Base-by-base conservation (phyloP, 176 grass and related monocot species). In the Triticum turgidum region DNA sequence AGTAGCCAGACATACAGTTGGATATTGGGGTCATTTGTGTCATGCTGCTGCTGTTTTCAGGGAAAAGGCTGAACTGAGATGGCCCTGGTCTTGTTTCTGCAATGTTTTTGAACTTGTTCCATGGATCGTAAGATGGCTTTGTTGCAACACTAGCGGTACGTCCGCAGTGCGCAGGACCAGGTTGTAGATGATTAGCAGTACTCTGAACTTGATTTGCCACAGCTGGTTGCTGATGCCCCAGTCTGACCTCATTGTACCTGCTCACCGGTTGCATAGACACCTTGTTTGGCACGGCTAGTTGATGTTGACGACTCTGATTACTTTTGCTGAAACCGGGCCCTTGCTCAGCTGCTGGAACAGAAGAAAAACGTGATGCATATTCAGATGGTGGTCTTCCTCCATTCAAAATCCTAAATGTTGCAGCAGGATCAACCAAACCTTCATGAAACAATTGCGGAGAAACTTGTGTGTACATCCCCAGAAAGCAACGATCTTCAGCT, bases 61-160 rank as follows among this genome's bases (percentile, higher is more conserved):
- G 78, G 82, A 70, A 68, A 65, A 83, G 89, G 66, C 64, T 44
- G 24, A 78, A 78, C 44, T 91, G 85, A 84, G 89, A 84, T 2
- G 54, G 65, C 13, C 7, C 78, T 17, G 80, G 79, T 77, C 38
- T 84, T 89, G 78, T 45, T 85, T 87, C 88, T 38, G 80, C 73
- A 25, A 84, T 77, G 68, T 82, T 83, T 75, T 51, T 72, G 59
- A 69, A 32, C 10, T 49, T 89, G 42, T 77, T 65, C 62, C 74
- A 64, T 71, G 86, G 54, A 85, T 84, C 63, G 20, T 83, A 91
- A 83, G 73, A 89, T 87, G 88, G 65, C 38, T 77, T 33, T 18
- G 84, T 62, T 73, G 86, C 85, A 65, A 89, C 11, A 80, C 65
- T 87, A 78, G 88, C 83, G 37, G 35, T 76, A 5, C 49, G 15